Evolutionary conservation across 148 eudicot genomes (phyloP).

Genomic region (Amaranthus hypochondriacus): DNA sequence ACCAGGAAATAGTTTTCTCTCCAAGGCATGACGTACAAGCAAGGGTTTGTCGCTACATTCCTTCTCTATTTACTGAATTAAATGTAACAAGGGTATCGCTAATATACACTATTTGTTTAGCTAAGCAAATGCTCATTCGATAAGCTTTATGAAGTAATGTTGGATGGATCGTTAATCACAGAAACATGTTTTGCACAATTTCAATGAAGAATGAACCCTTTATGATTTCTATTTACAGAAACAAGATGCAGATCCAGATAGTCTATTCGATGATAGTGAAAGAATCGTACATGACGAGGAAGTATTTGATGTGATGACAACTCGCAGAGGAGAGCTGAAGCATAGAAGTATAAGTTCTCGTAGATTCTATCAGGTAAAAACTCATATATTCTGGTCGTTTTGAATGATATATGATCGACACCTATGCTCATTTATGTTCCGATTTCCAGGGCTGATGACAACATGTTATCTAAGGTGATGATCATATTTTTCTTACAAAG

Average conservation of each 20-base stretch:
- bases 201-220: too few species aligned
- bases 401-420: neutral
- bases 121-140: neutral
- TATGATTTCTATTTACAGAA: neutral
- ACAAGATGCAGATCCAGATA: conserved; percentile 36
- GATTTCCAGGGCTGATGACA: conserved; percentile 14
- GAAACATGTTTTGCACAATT: neutral
- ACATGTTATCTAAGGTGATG: neutral
- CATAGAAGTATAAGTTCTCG: conserved; percentile 49
- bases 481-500: neutral
- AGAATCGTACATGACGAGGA: conserved; percentile 41
- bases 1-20: conserved; percentile 22
- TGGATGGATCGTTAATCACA: too few species aligned
- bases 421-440: neutral
- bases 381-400: neutral
- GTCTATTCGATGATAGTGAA: conserved; percentile 23
- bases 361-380: conserved; percentile 16
- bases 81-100: neutral
- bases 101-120: neutral
- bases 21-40: conserved; percentile 10
- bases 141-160: neutral
- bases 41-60: conserved; percentile 16
- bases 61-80: neutral
- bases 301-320: conserved; percentile 67
- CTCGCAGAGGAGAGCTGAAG: conserved; percentile 83